Evolutionary conservation across 2,329 filamentous ascomycete species (phyloP), one percentile per base, ranked within the genome.

Genomic region (Paecilomyces variotii): DNA sequence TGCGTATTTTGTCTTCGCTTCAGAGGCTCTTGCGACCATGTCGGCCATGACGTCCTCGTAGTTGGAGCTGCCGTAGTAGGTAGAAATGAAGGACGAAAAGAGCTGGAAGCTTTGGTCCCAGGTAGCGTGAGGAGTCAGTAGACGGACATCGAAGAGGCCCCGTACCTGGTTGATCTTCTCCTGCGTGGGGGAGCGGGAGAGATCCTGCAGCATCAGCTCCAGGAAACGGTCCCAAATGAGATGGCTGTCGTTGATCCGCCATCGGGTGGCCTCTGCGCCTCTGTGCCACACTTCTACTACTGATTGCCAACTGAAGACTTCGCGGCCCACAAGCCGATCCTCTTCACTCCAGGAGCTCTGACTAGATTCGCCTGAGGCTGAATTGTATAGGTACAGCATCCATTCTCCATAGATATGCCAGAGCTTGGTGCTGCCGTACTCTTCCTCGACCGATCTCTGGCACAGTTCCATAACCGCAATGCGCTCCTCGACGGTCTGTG

Each of bases 351-450:
- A 74, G 26, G 71, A 67, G 58, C 70, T 64, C 56, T 70, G 66
- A 35, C 64, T 63, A 67, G 71, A 55, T 73, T 74, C 62, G 72
- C 76, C 70, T 75, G 79, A 55, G 72, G 73, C 80, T 56, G 81
- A 78, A 28, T 79, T 78, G 64, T 85, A 82, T 28, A 84, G 79
- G 58, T 81, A 77, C 35, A 80, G 73, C 60, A 86, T 76, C 78
- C 83, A 87, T 60, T 86, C 82, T 25, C 81, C 83, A 64, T 86
- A 87, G 9, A 82, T 77, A n/a, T 76, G 73, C 85, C 85, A 87
- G 5, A 87, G 70, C 59, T 80, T 82, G 10, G 81, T 80, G 61
- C 84, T 87, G 55, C 80, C 80, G 52, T 82, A 82, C 67, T 87
- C 85, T 60, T 87, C 84, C 39, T 79, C 75, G 2, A 85, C 81